Evolutionary conservation across 2,329 filamentous ascomycete species (phyloP).

Genomic region (Aureobasidium sp.): DNA sequence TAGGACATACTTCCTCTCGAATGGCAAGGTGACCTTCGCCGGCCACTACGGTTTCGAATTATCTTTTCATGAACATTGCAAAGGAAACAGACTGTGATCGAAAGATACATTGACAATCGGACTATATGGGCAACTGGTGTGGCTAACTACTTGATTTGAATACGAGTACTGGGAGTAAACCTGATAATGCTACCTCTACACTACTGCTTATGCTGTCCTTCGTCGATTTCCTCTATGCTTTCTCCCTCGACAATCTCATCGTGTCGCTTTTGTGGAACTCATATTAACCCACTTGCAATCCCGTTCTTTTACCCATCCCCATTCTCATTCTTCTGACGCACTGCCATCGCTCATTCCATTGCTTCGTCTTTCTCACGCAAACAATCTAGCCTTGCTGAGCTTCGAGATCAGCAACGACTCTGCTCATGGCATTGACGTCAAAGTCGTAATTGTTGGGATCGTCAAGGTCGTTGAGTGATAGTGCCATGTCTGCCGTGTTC

Average conservation of each 20-base stretch:
- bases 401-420: neutral
- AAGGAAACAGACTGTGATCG: neutral
- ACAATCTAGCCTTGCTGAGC: neutral
- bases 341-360: neutral
- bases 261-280: neutral
- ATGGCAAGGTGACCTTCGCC: too few relatives aligned
- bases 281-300: neutral
- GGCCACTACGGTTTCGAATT: too few relatives aligned
- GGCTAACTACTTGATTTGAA: neutral
- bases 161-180: neutral
- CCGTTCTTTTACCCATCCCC: too few relatives aligned
- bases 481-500: neutral
- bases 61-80: too few relatives aligned
- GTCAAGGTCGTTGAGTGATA: neutral
- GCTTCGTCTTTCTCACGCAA: too few relatives aligned
- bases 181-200: neutral
- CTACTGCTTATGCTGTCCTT: neutral
- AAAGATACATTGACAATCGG: neutral
- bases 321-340: too few relatives aligned
- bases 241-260: neutral
- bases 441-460: neutral
- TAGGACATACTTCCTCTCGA: too few relatives aligned
- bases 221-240: neutral
- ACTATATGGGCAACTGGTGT: neutral
- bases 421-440: conserved; percentile 3